Conservation (phyloP, 306 rosid species). For the Bauhinia variegata region DNA sequence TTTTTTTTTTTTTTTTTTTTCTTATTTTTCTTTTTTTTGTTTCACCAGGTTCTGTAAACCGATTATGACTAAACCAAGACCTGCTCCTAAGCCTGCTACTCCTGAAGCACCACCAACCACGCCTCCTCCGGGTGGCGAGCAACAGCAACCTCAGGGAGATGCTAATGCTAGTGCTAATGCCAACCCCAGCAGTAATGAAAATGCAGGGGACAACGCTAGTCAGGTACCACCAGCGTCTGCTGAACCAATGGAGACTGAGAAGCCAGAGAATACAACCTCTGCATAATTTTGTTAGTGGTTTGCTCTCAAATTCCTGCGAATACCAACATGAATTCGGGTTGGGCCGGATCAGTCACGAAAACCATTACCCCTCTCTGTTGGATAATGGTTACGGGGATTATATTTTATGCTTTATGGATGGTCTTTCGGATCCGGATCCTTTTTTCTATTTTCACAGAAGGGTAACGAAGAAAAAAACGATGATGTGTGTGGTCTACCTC, state of each 20-base stretch:
- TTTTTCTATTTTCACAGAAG: constrained; percentile 33
- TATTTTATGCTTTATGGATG: constrained; percentile 29
- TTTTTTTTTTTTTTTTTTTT: too few species aligned
- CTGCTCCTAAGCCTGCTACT: constrained; percentile 68
- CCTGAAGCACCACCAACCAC: constrained; percentile 63
- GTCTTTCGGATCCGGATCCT: constrained; percentile 45
- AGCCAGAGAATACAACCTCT: constrained; percentile 57
- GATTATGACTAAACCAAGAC: constrained; percentile 81
- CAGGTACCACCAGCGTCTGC: constrained; percentile 55
- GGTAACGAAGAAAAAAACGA: constrained; percentile 50
- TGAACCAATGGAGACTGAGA: constrained; percentile 85
- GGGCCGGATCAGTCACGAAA: too few species aligned
- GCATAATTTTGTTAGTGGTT: constrained; percentile 47
- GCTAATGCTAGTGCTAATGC: background rate
- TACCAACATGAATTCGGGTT: background rate
- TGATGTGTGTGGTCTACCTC: constrained; percentile 31
- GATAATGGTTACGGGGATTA: constrained; percentile 35
- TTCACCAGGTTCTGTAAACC: constrained; percentile 75
- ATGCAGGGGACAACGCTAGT: constrained; percentile 38
- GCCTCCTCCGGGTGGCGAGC: constrained; percentile 51
- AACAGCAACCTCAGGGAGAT: constrained; percentile 35
- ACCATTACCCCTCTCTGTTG: too few species aligned
- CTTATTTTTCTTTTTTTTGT: too few species aligned
- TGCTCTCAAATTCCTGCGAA: constrained; percentile 25
- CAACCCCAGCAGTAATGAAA: constrained; percentile 22